These are phyloP conservation scores for Prunus campanulata DNA, from an alignment of 306 rosid genomes.

Conservation along the genomic window DNA sequence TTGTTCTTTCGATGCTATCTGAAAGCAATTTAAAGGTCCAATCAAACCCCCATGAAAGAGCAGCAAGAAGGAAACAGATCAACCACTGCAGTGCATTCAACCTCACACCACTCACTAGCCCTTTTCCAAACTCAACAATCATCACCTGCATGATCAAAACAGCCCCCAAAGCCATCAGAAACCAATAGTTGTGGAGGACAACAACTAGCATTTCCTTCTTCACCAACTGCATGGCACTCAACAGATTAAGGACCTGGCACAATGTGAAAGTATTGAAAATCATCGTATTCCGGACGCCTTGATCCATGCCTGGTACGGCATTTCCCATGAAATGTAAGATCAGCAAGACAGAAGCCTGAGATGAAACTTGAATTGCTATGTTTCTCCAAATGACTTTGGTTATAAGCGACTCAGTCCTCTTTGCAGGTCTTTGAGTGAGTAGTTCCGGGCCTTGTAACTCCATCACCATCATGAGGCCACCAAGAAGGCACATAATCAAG, in stretches of 20 bases:
- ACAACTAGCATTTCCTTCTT: constrained; percentile 24
- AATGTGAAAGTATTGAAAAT: constrained; percentile 51
- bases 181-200: constrained; percentile 29
- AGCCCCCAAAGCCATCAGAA: constrained; percentile 32
- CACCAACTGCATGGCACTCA: constrained; percentile 37
- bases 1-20: neutral
- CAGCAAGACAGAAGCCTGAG: constrained; percentile 39
- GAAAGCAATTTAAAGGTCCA: constrained; percentile 19
- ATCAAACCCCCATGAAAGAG: constrained; percentile 33
- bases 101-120: constrained; percentile 19
- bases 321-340: constrained; percentile 35
- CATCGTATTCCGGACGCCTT: constrained; percentile 38
- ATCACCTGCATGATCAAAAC: constrained; percentile 42
- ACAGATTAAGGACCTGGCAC: constrained; percentile 50
- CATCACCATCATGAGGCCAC: constrained; percentile 57
- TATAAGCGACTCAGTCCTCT: constrained; percentile 25
- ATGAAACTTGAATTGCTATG: constrained; percentile 47
- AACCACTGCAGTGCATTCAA: constrained; percentile 51
- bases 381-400: constrained; percentile 29
- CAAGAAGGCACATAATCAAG: constrained; percentile 37
- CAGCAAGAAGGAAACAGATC: constrained; percentile 42
- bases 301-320: constrained; percentile 4
- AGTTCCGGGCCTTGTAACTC: constrained; percentile 27
- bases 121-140: constrained; percentile 38
- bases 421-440: constrained; percentile 10